Conservation (phyloP, 2,329 filamentous ascomycete species). For the Dryadomyces quercus-mongolicae region DNA sequence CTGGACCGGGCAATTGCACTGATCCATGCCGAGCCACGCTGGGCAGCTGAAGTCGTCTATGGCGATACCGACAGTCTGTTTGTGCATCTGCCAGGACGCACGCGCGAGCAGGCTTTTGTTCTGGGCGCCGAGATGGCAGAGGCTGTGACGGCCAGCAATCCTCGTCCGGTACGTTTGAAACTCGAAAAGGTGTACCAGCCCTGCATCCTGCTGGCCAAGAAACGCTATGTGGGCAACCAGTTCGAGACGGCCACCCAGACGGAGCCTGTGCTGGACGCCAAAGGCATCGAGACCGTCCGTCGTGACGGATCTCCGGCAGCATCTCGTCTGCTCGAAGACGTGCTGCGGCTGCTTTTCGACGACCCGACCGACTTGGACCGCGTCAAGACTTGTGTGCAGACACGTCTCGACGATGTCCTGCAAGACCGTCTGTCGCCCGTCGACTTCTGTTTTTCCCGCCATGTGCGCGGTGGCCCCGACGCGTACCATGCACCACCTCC, state of each 20-base stretch:
- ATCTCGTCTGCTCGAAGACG: conserved; percentile 92
- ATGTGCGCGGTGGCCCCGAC: conserved; percentile 68
- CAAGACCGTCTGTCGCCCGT: conserved; percentile 76
- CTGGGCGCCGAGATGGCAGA: conserved; percentile 88
- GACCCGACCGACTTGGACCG: conserved; percentile 75
- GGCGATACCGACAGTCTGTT: conserved; percentile 96
- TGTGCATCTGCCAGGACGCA: conserved; percentile 76
- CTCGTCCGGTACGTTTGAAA: conserved; percentile 85
- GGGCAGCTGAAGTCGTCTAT: conserved; percentile 95
- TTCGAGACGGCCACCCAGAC: conserved; percentile 69
- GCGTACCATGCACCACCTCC: conserved; percentile 77
- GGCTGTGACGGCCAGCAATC: conserved; percentile 79
- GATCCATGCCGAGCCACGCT: conserved; percentile 76
- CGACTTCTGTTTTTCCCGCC: conserved; percentile 85
- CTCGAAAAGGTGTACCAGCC: conserved; percentile 98
- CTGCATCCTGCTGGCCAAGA: conserved; percentile 88
- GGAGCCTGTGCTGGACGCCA: conserved; percentile 87
- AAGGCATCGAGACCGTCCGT: conserved; percentile 94
- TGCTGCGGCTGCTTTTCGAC: conserved; percentile 72
- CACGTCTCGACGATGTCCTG: conserved; percentile 89
- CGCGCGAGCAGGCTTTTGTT: conserved; percentile 76
- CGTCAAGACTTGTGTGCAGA: conserved; percentile 58
- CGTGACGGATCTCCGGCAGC: conserved; percentile 90
- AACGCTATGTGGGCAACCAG: conserved; percentile 96
- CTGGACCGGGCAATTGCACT: conserved; percentile 85